These are phyloP conservation scores for Phragmites australis DNA, from an alignment of 176 grass and related monocot species.

Conservation along the genomic window DNA sequence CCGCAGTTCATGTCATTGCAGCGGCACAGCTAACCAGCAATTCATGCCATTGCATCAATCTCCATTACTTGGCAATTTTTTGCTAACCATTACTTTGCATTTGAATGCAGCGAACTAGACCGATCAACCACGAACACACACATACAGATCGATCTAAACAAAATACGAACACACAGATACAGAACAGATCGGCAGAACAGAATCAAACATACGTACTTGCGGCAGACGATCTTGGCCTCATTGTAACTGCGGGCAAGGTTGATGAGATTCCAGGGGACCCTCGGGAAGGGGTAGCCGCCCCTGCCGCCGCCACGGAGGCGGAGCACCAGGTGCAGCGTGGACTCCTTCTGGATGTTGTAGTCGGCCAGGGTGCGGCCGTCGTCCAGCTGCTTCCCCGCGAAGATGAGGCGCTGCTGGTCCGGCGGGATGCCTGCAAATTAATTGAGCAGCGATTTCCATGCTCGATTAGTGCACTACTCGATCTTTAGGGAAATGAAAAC, in stretches of 20 bases:
- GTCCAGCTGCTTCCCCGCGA: constrained; percentile 47
- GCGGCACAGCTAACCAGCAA: background rate
- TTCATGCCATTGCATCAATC: background rate
- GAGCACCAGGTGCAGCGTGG: constrained; percentile 16
- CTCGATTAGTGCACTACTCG: background rate
- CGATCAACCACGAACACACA: background rate
- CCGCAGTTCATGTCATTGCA: background rate
- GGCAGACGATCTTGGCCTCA: background rate
- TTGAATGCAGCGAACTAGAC: background rate
- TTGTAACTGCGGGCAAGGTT: constrained; percentile 17
- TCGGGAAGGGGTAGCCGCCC: background rate
- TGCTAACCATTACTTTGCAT: background rate
- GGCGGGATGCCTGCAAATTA: constrained; percentile 40
- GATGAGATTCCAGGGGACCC: background rate
- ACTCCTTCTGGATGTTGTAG: constrained; percentile 38
- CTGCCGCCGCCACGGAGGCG: constrained; percentile 49
- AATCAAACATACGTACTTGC: background rate
- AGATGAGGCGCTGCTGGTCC: constrained; percentile 42
- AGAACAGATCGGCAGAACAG: no score
- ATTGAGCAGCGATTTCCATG: background rate
- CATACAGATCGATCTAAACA: background rate
- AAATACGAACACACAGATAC: no score
- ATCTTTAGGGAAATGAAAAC: background rate
- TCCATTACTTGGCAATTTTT: background rate
- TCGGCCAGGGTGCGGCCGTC: constrained; percentile 40